Percentiles rank a stretch among this genome's conserved stretches.
Evolutionary conservation across 352 stramenopile species (phyloP).

Genomic region (Globisporangium takayamanum): DNA sequence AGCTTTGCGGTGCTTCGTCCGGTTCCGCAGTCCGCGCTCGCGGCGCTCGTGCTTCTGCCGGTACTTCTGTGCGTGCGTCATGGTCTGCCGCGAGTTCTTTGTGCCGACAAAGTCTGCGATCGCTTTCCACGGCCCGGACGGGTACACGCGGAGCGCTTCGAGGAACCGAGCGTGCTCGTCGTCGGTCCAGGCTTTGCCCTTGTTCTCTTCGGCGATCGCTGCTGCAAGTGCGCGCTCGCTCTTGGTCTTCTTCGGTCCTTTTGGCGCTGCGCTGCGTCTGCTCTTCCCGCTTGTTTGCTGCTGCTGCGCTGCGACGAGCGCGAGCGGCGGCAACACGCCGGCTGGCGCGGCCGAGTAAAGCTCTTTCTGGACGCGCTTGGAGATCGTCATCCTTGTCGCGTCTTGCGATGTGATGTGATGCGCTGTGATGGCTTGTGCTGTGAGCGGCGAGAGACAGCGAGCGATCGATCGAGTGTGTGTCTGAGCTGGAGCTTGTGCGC

Average conservation of each 20-base stretch:
- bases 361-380: conserved; percentile 50
- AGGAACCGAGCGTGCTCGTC: conserved; percentile 56
- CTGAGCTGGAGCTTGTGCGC: background rate
- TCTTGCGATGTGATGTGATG: background rate
- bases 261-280: background rate
- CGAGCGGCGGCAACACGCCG: conserved; percentile 18
- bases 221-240: conserved; percentile 15
- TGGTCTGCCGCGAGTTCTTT: conserved; percentile 45
- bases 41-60: conserved; percentile 37
- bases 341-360: conserved; percentile 35
- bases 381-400: conserved; percentile 35
- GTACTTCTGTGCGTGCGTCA: conserved; percentile 34
- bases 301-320: conserved; percentile 9
- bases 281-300: background rate
- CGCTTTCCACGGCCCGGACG: conserved; percentile 53
- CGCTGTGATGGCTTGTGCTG: background rate
- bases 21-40: conserved; percentile 42
- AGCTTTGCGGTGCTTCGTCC: conserved; percentile 17
- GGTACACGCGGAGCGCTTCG: conserved; percentile 43
- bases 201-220: conserved; percentile 32
- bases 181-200: conserved; percentile 48
- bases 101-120: conserved; percentile 54
- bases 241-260: conserved; percentile 8
- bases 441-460: background rate
- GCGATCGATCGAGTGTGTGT: background rate